These are phyloP conservation scores for Cryptococcus hybrid DNA, from an alignment of 1,284 basidiomycete species.

Conservation along the genomic window DNA sequence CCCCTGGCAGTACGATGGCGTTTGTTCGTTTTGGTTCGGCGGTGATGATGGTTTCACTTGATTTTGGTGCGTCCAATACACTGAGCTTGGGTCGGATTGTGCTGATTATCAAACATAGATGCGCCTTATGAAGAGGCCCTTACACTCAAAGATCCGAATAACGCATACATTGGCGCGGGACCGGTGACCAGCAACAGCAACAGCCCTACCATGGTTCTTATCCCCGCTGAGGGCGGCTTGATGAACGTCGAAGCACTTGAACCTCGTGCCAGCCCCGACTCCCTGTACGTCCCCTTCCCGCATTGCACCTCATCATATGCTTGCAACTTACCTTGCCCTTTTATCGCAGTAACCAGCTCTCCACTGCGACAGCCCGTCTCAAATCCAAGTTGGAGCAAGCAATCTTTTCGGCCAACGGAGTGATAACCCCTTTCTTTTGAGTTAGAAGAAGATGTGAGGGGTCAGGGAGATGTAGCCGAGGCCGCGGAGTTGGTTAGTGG, in stretches of 20 bases:
- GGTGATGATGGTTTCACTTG: conserved; percentile 44
- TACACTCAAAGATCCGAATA: conserved; percentile 38
- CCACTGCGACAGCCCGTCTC: conserved; percentile 42
- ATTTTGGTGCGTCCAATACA: neutral
- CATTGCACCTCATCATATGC: no score
- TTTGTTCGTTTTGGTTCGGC: conserved; percentile 49
- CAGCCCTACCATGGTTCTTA: conserved; percentile 29
- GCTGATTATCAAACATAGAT: neutral
- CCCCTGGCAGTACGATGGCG: conserved; percentile 35
- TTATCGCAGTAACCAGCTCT: neutral
- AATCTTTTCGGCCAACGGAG: conserved; percentile 56
- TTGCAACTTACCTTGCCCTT: no score
- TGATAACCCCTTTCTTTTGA: conserved; percentile 56
- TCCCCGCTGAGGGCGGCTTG: conserved; percentile 42
- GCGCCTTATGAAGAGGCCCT: conserved; percentile 44
- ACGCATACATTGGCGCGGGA: conserved; percentile 40
- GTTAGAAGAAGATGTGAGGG: conserved; percentile 8
- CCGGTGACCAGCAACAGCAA: conserved; percentile 13
- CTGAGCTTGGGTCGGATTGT: no score
- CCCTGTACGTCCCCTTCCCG: neutral
- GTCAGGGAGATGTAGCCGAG: conserved; percentile 53
- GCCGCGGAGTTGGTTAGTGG: conserved; percentile 53
- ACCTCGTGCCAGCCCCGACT: neutral
- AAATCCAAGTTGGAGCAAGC: conserved; percentile 57
- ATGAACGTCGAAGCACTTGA: conserved; percentile 38